A percentile compares a stretch with the other conserved stretches of the same genome.
These are phyloP conservation scores for Deuterostichococcus epilithicus DNA, from an alignment of 139 green algal genomes.

Conservation along the genomic window DNA sequence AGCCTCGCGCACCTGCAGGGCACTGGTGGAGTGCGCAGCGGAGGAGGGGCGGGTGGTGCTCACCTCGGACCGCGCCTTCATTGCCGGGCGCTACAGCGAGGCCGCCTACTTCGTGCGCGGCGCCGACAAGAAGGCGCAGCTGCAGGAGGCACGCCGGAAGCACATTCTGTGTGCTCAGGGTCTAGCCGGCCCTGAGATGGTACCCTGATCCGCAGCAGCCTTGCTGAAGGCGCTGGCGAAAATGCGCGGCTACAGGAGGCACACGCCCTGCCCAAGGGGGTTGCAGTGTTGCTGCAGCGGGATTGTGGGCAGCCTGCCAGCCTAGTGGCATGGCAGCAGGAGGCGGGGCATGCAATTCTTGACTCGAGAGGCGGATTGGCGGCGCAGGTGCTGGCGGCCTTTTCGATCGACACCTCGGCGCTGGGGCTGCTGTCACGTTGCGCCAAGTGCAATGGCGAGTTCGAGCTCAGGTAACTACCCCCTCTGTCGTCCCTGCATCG, in stretches of 20 bases:
- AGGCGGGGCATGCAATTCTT: no score
- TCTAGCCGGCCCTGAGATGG: no score
- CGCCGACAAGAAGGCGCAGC: conserved; percentile 39
- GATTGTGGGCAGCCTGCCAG: no score
- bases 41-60: conserved; percentile 41
- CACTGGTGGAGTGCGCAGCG: conserved; percentile 34
- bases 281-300: no score
- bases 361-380: no score
- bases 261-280: no score
- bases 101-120: conserved; percentile 35
- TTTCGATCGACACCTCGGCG: conserved; percentile 21
- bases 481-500: no score
- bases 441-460: conserved; percentile 50
- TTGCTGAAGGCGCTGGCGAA: no score
- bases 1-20: neutral
- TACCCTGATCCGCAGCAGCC: no score
- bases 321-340: no score
- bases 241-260: no score
- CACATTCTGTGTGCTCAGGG: no score
- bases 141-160: conserved; percentile 31
- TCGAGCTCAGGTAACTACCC: conserved; percentile 19
- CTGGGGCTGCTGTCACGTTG: conserved; percentile 37
- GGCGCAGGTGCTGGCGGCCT: conserved; percentile 22
- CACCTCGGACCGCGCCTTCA: conserved; percentile 38
- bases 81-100: conserved; percentile 13